Evolutionary conservation across 83 land plant genomes (phyloP).

Genomic region (Isoetes engelmannii): DNA sequence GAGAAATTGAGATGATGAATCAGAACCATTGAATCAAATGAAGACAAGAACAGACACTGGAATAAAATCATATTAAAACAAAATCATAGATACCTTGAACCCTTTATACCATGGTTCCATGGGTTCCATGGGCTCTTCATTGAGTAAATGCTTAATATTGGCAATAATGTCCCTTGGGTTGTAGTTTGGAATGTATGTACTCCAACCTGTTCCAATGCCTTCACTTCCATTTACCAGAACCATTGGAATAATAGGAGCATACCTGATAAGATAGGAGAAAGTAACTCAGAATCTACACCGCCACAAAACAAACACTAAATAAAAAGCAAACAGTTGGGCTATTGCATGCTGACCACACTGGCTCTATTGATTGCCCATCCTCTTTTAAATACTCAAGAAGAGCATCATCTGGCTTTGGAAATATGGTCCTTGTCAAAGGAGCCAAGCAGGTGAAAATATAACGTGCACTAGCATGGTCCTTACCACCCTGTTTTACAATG

Average conservation of each 20-base stretch:
- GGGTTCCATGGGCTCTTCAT: conserved; percentile 63
- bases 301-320: neutral
- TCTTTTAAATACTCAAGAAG: conserved; percentile 83
- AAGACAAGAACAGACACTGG: no score
- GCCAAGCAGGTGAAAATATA: conserved; percentile 71
- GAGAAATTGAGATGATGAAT: neutral
- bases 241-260: conserved; percentile 78
- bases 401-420: conserved; percentile 80
- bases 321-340: neutral
- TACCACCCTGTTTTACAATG: conserved; percentile 68
- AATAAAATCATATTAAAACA: neutral
- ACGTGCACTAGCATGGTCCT: conserved; percentile 96
- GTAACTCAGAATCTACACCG: no score
- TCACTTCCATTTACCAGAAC: conserved; percentile 98
- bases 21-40: neutral
- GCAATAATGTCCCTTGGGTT: conserved; percentile 90
- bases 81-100: conserved; percentile 46
- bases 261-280: conserved; percentile 38
- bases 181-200: conserved; percentile 88
- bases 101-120: conserved; percentile 99
- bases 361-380: conserved; percentile 93
- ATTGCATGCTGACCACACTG: conserved; percentile 49
- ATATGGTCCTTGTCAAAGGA: conserved; percentile 64
- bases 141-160: conserved; percentile 57
- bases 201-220: conserved; percentile 99